Conservation (phyloP, 495 filamentous ascomycete genomes). For the Extremus antarcticus region DNA sequence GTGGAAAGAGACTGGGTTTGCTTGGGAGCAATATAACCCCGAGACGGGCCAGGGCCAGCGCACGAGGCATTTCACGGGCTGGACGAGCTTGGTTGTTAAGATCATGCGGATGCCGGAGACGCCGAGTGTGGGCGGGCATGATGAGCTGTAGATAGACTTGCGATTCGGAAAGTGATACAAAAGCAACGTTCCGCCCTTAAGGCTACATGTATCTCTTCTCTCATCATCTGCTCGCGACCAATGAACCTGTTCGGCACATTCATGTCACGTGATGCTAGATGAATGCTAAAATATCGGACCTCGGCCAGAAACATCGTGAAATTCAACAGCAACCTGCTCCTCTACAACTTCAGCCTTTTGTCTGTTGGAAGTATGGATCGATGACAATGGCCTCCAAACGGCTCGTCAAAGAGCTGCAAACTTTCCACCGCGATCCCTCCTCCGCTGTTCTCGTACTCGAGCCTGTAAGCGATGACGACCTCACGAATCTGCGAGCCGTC, state of each 20-base stretch:
- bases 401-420: conserved; percentile 54
- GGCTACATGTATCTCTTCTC: too few relatives aligned
- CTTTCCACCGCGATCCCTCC: conserved; percentile 45
- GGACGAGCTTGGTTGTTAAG: conserved; percentile 96
- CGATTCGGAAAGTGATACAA: too few relatives aligned
- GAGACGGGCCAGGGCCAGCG: conserved; percentile 86
- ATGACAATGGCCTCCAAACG: conserved; percentile 39
- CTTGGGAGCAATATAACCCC: conserved; percentile 98
- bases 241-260: too few relatives aligned
- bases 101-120: conserved; percentile 82
- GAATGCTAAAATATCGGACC: too few relatives aligned
- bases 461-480: conserved; percentile 56
- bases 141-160: conserved; percentile 28
- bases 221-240: too few relatives aligned
- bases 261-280: too few relatives aligned
- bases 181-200: too few relatives aligned
- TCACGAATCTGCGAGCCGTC: conserved; percentile 69
- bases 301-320: too few relatives aligned
- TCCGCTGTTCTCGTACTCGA: conserved; percentile 50
- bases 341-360: too few relatives aligned
- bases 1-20: conserved; percentile 89
- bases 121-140: conserved; percentile 16
- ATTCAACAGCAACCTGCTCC: too few relatives aligned
- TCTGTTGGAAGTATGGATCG: background rate
- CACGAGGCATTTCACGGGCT: conserved; percentile 95